Evolutionary conservation across 2,329 filamentous ascomycete species (phyloP).

Genomic region (Dothiorella sarmentorum): DNA sequence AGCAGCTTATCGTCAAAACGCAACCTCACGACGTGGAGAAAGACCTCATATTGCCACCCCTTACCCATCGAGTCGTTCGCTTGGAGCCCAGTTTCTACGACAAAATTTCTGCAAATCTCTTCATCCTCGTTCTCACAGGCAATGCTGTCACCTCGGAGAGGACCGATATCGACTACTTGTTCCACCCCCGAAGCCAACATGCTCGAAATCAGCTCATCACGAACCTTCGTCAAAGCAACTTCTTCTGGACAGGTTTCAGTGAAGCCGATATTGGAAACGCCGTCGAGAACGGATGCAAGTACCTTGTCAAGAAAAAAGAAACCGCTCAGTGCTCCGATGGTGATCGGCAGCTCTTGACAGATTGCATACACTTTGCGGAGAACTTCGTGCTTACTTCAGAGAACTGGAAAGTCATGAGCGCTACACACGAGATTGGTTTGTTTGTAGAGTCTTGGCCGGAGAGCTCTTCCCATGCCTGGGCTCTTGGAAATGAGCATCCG

Average conservation of each 20-base stretch:
- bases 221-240: slow-evolving; percentile 79
- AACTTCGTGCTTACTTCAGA: slow-evolving; percentile 53
- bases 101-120: slow-evolving; percentile 76
- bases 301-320: slow-evolving; percentile 62
- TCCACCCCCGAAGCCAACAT: slow-evolving; percentile 70
- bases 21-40: slow-evolving; percentile 64
- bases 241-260: slow-evolving; percentile 79
- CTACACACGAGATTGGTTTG: slow-evolving; percentile 73
- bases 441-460: slow-evolving; percentile 66
- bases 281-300: slow-evolving; percentile 63
- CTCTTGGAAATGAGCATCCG: slow-evolving; percentile 52
- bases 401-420: slow-evolving; percentile 64
- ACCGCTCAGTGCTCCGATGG: slow-evolving; percentile 55
- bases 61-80: slow-evolving; percentile 68
- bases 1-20: slow-evolving; percentile 79
- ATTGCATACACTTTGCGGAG: slow-evolving; percentile 65
- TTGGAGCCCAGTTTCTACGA: slow-evolving; percentile 83
- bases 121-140: slow-evolving; percentile 76
- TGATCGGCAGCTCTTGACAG: slow-evolving; percentile 59
- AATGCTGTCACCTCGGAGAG: slow-evolving; percentile 88
- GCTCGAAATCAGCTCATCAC: slow-evolving; percentile 65
- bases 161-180: slow-evolving; percentile 81
- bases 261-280: slow-evolving; percentile 60
- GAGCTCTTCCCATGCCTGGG: slow-evolving; percentile 61
- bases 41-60: slow-evolving; percentile 63